Evolutionary conservation across 805 yeast species (phyloP), one percentile per base, ranked within the genome.

Genomic region (Ogataea siamensis): DNA sequence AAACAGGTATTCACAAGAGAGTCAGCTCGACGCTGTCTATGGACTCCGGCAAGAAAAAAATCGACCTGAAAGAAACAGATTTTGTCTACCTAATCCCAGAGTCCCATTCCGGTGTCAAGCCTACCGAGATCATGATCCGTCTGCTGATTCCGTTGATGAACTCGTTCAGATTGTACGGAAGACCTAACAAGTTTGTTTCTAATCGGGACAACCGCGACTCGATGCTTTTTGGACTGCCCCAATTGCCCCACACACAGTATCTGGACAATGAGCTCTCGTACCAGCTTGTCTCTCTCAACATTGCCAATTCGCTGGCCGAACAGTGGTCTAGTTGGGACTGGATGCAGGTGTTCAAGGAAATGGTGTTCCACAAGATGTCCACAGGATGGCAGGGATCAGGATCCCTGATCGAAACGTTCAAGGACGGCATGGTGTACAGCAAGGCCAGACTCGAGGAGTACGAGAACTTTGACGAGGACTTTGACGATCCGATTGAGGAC

Each of bases 71-170:
- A 11, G 43, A 38, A 24, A 58, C 65, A 2, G 55, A 55, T 29
- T 45, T 64, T 18, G 43, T 59, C 37, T 62, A 62, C 31, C 17
- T 64, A 14, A 77, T 84, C 69, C 93, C 94, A 3, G 78, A 74
- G 37, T 55, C 74, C 17, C 94, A 84, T 58, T 79, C 81, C 3
- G 84, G 86, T 27, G 91, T 84, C 19, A 70, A 74, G 31, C 79
- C 80, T 12, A 72, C 77, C 33, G 93, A 84, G 54, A 84, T 84
- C 11, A 78, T 83, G 77, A 74, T 84, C 29, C 65, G 94, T 43
- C 70, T 78, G 51, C 65, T 81, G 44, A 69, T 84, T 21, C 91
- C 87, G 32, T 67, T 83, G 13, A 73, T 80, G 66, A 86, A 84
- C 55, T 68, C 82, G 3, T 84, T 83, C 62, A 74, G 71, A 53